Evolutionary conservation across 768 basidiomycete species (phyloP), one percentile per base, ranked within the genome.

Genomic region (Calocybe gangraenosa): DNA sequence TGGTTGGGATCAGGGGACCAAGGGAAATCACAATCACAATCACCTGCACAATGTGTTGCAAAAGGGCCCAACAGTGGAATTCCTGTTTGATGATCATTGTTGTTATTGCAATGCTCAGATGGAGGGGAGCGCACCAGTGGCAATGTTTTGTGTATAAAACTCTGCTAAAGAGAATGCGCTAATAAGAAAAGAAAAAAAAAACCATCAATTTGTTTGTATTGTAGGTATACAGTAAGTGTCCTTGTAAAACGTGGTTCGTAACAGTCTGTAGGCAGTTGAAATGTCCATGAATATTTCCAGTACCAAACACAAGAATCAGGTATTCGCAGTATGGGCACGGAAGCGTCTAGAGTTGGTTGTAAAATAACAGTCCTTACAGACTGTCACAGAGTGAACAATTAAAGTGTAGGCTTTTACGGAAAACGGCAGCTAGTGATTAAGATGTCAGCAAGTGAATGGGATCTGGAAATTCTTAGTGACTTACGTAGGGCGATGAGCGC

Each of bases 401-500:
- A 57, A 85, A 64, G 54, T 75, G 72, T 58, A 90, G 58, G 50
- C 65, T 71, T 51, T 71, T 71, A 48, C 76, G 80, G 71, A 91
- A 77, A 40, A 78, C 64, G 50, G 69, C 72, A 54, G 84, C 85
- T 87, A 53, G 14, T 48, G 46, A 41, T 10, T 17, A 14, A 31
- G 20, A 33, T 49, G 48, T 35, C 25, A 5, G 25, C 5, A 40
- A 43, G 44, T 33, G 36, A 40, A 41, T 31, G 50, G 47, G 43
- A 41, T 40, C 37, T 31, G 14, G 13, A 9, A 7, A 3, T 6
- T n/a, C n/a, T n/a, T 31, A 34, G 45, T 22, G 37, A 78, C 87
- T 71, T 65, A 90, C 87, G 90, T 53, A 87, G 63, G 55, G 75
- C 81, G 60, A 97, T 82, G 53, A 96, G 74, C 34, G 79, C 81